A percentile compares a stretch with the other conserved stretches of the same genome.
phyloP scores from a whole-genome alignment of 2,329 filamentous ascomycete species.

The Cladosporium sphaerospermum region DNA sequence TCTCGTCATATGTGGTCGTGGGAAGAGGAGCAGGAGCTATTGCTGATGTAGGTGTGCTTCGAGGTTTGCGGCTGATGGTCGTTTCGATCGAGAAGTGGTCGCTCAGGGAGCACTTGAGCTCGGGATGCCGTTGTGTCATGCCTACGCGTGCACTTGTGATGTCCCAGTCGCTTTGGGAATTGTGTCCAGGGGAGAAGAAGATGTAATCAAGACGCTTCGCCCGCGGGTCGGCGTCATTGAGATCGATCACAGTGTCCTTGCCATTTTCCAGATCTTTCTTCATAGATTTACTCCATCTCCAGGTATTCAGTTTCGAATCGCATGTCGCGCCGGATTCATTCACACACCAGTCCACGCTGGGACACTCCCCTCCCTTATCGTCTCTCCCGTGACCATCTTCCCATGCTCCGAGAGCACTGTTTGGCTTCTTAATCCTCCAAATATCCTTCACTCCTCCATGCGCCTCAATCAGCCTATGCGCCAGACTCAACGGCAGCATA shows the following conservation, averaged over 20 bases:
- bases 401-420: conserved; percentile 72
- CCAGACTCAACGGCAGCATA: conserved; percentile 82
- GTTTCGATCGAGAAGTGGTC: conserved; percentile 92
- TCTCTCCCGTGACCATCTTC: conserved; percentile 46
- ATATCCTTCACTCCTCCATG: conserved; percentile 73
- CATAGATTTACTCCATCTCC: conserved; percentile 74
- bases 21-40: conserved; percentile 12
- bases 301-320: conserved; percentile 81
- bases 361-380: conserved; percentile 62
- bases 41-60: neutral
- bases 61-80: conserved; percentile 52
- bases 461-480: conserved; percentile 73
- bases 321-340: conserved; percentile 78
- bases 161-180: conserved; percentile 49
- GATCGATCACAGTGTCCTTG: conserved; percentile 58
- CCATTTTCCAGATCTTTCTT: conserved; percentile 63
- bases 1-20: conserved; percentile 54
- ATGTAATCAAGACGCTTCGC: conserved; percentile 95
- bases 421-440: conserved; percentile 78
- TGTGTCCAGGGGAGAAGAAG: conserved; percentile 55
- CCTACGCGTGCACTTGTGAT: conserved; percentile 66
- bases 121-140: conserved; percentile 75
- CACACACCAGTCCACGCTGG: conserved; percentile 73
- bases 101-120: conserved; percentile 76
- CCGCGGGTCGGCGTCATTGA: conserved; percentile 59